Evolutionary conservation across 805 yeast species (phyloP), one percentile per base, ranked within the genome.

Genomic region (Yarrowia porcina): DNA sequence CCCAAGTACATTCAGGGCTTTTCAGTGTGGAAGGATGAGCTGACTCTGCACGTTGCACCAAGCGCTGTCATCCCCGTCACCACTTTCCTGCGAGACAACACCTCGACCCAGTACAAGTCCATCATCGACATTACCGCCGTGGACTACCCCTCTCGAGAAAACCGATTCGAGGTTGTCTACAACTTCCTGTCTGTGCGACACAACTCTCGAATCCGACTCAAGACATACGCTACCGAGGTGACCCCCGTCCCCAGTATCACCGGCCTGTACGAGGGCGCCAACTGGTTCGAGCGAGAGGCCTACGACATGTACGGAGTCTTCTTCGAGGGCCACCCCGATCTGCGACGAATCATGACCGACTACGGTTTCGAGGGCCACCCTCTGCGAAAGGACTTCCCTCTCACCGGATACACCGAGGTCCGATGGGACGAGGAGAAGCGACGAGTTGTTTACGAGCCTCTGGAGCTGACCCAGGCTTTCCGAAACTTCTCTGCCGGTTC

Each of bases 291-390:
- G 77, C 83, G 96, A 73, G 96, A 90, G 75, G 85, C 94, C 13
- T 90, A 88, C 74, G 96, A 90, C 74, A 79, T 90, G 83, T 90
- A 83, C 73, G 96, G 96, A 44, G 83, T 90, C 64, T 89, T 89
- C 76, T 90, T 90, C 71, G 93, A 88, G 75, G 89, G 87, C 65
- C 96, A 90, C 75, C 96, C 96, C 6, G 96, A 89, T 75, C 80
- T 89, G 72, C 85, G 96, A 77, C 82, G 96, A 77, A 89, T 89
- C 74, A 82, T 89, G 85, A 89, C 96, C 63, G 96, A 89, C 76
- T 89, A 89, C 75, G 96, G 96, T 21, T 89, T 90, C 70, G 96
- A 89, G 76, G 96, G 96, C 61, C 94, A 89, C 73, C 96, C 96
- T 13, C 81, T 89, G 73, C 83, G 96, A 76, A 90, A 90, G 75